Percentiles rank a stretch among this genome's conserved stretches.
These are phyloP conservation scores for Blastocystis sp. DNA, from an alignment of 352 stramenopile species.

Conservation along the genomic window DNA sequence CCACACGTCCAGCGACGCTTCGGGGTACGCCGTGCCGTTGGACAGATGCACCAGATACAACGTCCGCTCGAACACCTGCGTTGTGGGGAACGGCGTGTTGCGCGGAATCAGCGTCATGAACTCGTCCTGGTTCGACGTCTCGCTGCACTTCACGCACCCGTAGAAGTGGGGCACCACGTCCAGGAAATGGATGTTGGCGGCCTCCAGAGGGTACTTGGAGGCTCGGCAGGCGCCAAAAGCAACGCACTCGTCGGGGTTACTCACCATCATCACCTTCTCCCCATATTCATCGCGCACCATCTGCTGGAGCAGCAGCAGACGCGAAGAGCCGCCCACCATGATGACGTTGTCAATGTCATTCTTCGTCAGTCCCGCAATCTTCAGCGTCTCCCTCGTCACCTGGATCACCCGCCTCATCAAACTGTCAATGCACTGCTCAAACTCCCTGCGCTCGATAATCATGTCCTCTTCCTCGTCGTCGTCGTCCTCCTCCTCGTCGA, in stretches of 20 bases:
- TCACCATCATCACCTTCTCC: not conserved
- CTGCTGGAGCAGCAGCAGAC: not conserved
- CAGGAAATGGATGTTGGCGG: not conserved
- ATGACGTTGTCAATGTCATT: slow-evolving; percentile 19
- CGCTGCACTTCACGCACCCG: not conserved
- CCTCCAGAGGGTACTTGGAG: not conserved
- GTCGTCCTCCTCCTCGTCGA: not conserved
- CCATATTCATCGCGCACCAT: not conserved
- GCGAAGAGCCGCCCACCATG: not conserved
- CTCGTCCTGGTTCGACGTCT: not conserved
- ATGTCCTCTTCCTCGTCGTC: not conserved
- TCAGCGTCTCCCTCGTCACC: not conserved
- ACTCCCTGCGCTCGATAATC: not conserved
- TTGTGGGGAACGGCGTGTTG: not conserved
- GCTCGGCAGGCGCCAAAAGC: not conserved
- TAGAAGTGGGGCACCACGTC: not conserved
- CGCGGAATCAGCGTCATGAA: slow-evolving; percentile 25
- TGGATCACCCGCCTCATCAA: not conserved
- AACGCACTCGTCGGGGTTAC: slow-evolving; percentile 28
- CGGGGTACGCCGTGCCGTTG: not conserved
- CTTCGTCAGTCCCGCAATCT: not conserved
- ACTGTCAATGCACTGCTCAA: not conserved
- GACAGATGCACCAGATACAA: not conserved
- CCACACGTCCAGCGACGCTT: not conserved
- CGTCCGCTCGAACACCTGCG: not conserved